These are phyloP conservation scores for Closterium sp. DNA, from an alignment of 139 green algal species.

Conservation along the genomic window DNA sequence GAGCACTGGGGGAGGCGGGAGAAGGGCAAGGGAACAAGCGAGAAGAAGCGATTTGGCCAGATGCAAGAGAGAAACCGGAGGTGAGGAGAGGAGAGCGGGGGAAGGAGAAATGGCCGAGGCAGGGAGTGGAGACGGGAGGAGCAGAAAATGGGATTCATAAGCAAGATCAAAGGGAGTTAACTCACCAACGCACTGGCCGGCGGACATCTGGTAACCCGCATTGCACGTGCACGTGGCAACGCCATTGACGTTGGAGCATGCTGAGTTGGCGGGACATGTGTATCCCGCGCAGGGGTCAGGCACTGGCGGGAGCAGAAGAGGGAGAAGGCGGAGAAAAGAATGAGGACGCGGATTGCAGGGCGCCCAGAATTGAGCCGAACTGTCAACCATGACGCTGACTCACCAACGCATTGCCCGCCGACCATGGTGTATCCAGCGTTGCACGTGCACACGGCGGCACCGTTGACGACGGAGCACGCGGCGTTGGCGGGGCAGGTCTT, in stretches of 20 bases:
- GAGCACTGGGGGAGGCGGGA: too few relatives aligned
- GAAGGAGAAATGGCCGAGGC: too few relatives aligned
- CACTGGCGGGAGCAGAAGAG: not conserved
- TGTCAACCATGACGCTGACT: not conserved
- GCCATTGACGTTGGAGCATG: not conserved
- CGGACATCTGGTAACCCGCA: not conserved
- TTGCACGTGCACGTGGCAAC: slow-evolving; percentile 1
- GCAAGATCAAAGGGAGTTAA: not conserved
- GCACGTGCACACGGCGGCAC: not conserved
- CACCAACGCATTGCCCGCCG: not conserved
- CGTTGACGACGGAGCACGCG: not conserved
- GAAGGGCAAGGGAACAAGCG: too few relatives aligned
- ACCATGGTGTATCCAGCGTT: not conserved
- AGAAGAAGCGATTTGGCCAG: too few relatives aligned
- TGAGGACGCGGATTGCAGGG: too few relatives aligned
- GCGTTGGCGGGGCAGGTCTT: not conserved
- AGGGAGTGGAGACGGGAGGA: too few relatives aligned
- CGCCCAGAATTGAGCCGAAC: too few relatives aligned
- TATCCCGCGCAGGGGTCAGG: not conserved
- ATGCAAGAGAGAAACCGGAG: too few relatives aligned
- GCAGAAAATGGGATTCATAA: too few relatives aligned
- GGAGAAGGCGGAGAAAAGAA: too few relatives aligned
- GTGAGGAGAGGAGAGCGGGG: too few relatives aligned
- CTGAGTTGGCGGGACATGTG: slow-evolving; percentile 4
- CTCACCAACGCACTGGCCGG: not conserved